A percentile compares a stretch with the other conserved stretches of the same genome.
These are phyloP conservation scores for Peronospora farinosa DNA, from an alignment of 352 stramenopile genomes.

Conservation along the genomic window DNA sequence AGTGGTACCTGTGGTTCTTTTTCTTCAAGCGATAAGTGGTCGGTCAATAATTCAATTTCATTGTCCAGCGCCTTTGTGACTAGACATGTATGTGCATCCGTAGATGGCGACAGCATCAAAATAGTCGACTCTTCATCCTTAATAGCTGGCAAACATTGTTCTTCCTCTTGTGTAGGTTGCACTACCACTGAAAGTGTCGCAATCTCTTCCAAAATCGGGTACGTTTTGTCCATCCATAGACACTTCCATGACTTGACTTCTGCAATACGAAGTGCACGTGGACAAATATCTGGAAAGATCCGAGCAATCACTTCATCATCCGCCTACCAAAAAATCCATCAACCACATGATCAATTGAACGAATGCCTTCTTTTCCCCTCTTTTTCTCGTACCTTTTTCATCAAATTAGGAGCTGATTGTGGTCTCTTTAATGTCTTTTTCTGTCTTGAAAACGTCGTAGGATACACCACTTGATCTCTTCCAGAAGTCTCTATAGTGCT, in stretches of 20 bases:
- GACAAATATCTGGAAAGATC: conserved; percentile 79
- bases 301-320: conserved; percentile 52
- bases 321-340: conserved; percentile 8
- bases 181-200: background rate
- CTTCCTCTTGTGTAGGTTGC: conserved; percentile 5
- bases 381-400: conserved; percentile 19
- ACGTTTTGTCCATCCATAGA: conserved; percentile 55
- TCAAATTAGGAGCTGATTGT: conserved; percentile 23
- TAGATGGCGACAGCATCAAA: background rate
- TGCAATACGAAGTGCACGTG: conserved; percentile 68
- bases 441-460: conserved; percentile 20
- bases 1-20: conserved; percentile 22
- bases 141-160: conserved; percentile 6
- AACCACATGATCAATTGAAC: conserved; percentile 2
- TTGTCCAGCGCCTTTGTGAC: conserved; percentile 32
- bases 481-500: conserved; percentile 3
- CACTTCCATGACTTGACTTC: conserved; percentile 81
- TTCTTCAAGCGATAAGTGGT: conserved; percentile 47
- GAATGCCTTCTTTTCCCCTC: background rate
- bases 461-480: conserved; percentile 12
- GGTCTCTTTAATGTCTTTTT: conserved; percentile 13
- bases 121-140: background rate
- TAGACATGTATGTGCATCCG: background rate
- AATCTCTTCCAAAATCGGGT: conserved; percentile 13
- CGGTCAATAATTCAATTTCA: conserved; percentile 32